These are phyloP conservation scores for Peronospora tabacina DNA, from an alignment of 352 stramenopile species.

Conservation along the genomic window DNA sequence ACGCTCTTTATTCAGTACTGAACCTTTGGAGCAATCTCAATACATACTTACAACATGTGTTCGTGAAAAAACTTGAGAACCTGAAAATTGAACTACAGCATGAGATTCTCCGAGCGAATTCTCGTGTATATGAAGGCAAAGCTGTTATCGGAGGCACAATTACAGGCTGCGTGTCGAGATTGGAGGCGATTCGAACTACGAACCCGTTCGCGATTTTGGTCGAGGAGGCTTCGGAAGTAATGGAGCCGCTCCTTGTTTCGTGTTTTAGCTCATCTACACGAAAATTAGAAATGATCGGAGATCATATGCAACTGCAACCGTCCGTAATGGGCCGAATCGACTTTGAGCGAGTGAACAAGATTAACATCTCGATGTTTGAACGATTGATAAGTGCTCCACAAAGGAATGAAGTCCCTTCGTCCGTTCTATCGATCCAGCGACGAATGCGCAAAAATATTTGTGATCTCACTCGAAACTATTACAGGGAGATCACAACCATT, in stretches of 20 bases:
- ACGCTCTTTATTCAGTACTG: conserved; percentile 26
- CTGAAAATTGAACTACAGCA: conserved; percentile 49
- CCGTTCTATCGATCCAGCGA: conserved; percentile 78
- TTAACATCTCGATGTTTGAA: conserved; percentile 88
- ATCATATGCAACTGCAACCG: conserved; percentile 81
- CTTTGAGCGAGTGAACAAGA: conserved; percentile 78
- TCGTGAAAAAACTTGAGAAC: conserved; percentile 23
- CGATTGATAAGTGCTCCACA: conserved; percentile 65
- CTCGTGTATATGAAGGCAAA: conserved; percentile 75
- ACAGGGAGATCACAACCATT: conserved; percentile 69
- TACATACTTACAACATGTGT: conserved; percentile 13
- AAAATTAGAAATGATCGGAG: conserved; percentile 87
- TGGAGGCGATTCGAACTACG: conserved; percentile 76
- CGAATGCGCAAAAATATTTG: conserved; percentile 86
- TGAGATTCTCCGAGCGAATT: conserved; percentile 55
- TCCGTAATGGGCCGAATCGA: conserved; percentile 79
- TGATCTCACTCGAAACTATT: conserved; percentile 78
- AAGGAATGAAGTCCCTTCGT: conserved; percentile 57
- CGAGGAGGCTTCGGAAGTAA: conserved; percentile 82
- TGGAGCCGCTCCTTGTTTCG: conserved; percentile 78
- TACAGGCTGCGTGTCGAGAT: conserved; percentile 71
- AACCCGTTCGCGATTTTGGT: conserved; percentile 84
- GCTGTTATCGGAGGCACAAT: conserved; percentile 83
- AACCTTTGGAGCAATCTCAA: conserved; percentile 23
- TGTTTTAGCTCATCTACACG: conserved; percentile 75